Percentiles rank a stretch among this genome's conserved stretches.
These are phyloP conservation scores for Metschnikowia lunata DNA, from an alignment of 805 yeast genomes.

Conservation along the genomic window DNA sequence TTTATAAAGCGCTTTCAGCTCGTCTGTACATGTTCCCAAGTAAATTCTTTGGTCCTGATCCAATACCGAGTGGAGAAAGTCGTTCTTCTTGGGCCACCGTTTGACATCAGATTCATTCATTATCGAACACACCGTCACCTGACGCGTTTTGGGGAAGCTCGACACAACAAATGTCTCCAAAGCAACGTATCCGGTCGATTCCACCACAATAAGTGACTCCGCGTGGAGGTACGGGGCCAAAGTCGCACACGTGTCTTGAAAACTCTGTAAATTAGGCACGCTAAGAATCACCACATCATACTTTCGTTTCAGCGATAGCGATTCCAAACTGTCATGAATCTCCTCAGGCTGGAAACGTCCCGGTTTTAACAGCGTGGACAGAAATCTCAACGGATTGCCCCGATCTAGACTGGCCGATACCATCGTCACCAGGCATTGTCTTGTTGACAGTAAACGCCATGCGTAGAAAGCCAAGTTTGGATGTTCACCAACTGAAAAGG, in stretches of 20 bases:
- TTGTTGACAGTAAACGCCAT: slow-evolving; percentile 51
- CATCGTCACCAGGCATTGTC: slow-evolving; percentile 32
- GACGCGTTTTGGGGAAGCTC: slow-evolving; percentile 31
- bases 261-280: slow-evolving; percentile 35
- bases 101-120: slow-evolving; percentile 62
- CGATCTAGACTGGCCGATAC: slow-evolving; percentile 30
- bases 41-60: slow-evolving; percentile 42
- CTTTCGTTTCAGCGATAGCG: too few relatives aligned
- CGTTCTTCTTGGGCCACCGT: slow-evolving; percentile 20
- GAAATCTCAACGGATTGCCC: slow-evolving; percentile 17
- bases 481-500: slow-evolving; percentile 44
- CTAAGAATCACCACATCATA: slow-evolving; percentile 36
- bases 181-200: slow-evolving; percentile 68
- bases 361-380: slow-evolving; percentile 14
- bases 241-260: slow-evolving; percentile 26
- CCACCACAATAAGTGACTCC: slow-evolving; percentile 55
- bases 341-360: slow-evolving; percentile 6
- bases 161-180: slow-evolving; percentile 63
- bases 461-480: slow-evolving; percentile 58
- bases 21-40: slow-evolving; percentile 29
- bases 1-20: slow-evolving; percentile 10
- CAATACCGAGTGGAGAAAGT: slow-evolving; percentile 25
- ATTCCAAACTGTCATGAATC: too few relatives aligned
- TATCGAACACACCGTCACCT: slow-evolving; percentile 44
- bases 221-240: slow-evolving; percentile 24